Base-by-base conservation (phyloP, 1,284 basidiomycete species). In the Laetiporus sulphureus region DNA sequence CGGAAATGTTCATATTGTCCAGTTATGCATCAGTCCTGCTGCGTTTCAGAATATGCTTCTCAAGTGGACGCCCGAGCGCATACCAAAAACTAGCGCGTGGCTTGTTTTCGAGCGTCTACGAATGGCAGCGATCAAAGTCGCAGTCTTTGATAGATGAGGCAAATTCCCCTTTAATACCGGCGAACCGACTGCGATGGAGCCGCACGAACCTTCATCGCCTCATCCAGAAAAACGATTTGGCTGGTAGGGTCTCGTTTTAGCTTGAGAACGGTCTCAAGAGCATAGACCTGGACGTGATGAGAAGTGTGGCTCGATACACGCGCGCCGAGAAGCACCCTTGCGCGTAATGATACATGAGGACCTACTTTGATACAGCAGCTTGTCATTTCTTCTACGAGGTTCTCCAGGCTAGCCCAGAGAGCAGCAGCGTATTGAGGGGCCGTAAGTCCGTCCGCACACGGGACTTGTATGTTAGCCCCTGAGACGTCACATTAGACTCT, bases 51-150 rank as follows among this genome's bases (percentile, higher is more conserved):
- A n/a, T n/a, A 52, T 87, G 76, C 53, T 79, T 83, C 60, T 95
- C 92, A 37, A 96, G 68, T 1, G 89, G 77, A 24, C 76, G 77
- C 0, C 85, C 79, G 0, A 97, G 61, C 0, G 90, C 81, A 11
- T 82, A 77, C 95, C 95, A 99, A 63, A 97, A 98, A 0, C 80
- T 83, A 7, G 82, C 74, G 47, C 87, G 94, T 0, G 94, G 95
- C 59, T 83, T 91, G 56, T 85, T 90, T 51, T 96, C 94, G 2
- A 97, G 69, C 1, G 79, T 70, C n/a, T n/a, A n/a, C n/a, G n/a
- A n/a, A n/a, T n/a, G n/a, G n/a, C n/a, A n/a, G n/a, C n/a, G n/a
- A n/a, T n/a, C n/a, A n/a, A n/a, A n/a, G n/a, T n/a, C n/a, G n/a
- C n/a, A n/a, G n/a, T n/a, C 85, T 60, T 33, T 36, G 15, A 12